phyloP scores from a whole-genome alignment of 2,329 filamentous ascomycete genomes.

The Penicillium sp. region DNA sequence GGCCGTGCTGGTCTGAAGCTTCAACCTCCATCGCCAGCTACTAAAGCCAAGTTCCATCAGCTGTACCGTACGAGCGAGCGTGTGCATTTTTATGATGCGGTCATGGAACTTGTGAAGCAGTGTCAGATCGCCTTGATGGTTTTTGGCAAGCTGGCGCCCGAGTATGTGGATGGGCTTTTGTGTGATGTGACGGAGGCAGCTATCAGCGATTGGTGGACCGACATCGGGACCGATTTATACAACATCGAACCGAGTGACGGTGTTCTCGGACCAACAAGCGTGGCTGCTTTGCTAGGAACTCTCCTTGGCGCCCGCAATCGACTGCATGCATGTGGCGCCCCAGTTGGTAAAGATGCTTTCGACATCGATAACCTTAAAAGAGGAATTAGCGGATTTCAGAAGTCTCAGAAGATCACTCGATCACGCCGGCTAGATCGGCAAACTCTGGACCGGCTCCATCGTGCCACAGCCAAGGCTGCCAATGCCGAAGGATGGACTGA shows the following conservation, averaged over 20 bases:
- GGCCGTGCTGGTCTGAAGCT: slow-evolving; percentile 81
- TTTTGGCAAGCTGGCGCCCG: slow-evolving; percentile 78
- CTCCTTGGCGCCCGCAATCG: slow-evolving; percentile 86
- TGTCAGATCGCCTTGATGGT: slow-evolving; percentile 84
- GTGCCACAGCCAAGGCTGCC: slow-evolving; percentile 81
- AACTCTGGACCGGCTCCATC: slow-evolving; percentile 74
- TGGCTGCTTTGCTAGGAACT: slow-evolving; percentile 78
- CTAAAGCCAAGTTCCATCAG: slow-evolving; percentile 84
- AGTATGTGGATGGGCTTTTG: slow-evolving; percentile 84
- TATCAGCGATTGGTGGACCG: slow-evolving; percentile 91
- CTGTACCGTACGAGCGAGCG: slow-evolving; percentile 83
- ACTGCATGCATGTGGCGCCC: slow-evolving; percentile 74
- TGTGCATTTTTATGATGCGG: slow-evolving; percentile 68
- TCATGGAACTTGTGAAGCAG: slow-evolving; percentile 81
- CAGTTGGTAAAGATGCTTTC: slow-evolving; percentile 85
- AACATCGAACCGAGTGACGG: slow-evolving; percentile 90
- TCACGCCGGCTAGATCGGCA: slow-evolving; percentile 75
- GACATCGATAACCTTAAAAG: slow-evolving; percentile 76
- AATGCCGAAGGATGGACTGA: slow-evolving; percentile 84
- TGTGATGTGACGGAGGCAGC: slow-evolving; percentile 90
- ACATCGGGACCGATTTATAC: slow-evolving; percentile 86
- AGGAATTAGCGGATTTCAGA: slow-evolving; percentile 83
- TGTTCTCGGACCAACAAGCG: slow-evolving; percentile 84
- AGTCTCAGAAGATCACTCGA: slow-evolving; percentile 71
- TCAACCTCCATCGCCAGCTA: slow-evolving; percentile 68